These are phyloP conservation scores for Globisporangium nodosum DNA, from an alignment of 352 stramenopile genomes.

Conservation along the genomic window DNA sequence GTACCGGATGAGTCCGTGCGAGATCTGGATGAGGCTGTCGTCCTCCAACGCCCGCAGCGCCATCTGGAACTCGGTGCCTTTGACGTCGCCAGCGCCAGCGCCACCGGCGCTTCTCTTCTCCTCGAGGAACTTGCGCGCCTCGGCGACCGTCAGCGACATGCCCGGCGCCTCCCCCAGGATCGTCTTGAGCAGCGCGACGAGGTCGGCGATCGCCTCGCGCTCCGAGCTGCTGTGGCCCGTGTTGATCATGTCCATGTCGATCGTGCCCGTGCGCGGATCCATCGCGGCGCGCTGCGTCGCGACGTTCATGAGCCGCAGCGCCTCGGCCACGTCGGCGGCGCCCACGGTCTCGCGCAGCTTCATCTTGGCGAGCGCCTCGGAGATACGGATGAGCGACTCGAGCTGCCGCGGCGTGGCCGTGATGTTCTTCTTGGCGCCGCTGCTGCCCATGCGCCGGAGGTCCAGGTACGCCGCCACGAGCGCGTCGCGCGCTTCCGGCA, in stretches of 20 bases:
- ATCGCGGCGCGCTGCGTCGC: slow-evolving; percentile 96
- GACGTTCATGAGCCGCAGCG: slow-evolving; percentile 96
- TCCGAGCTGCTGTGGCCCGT: slow-evolving; percentile 91
- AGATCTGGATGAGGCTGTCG: slow-evolving; percentile 91
- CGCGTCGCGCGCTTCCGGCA: slow-evolving; percentile 83
- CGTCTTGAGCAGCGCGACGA: slow-evolving; percentile 53
- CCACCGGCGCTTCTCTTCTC: slow-evolving; percentile 62
- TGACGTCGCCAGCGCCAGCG: slow-evolving; percentile 48
- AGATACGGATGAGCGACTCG: slow-evolving; percentile 98
- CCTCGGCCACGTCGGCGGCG: slow-evolving; percentile 91
- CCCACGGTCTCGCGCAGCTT: slow-evolving; percentile 73
- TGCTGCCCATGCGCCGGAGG: slow-evolving; percentile 72
- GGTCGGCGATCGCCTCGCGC: slow-evolving; percentile 65
- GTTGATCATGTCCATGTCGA: slow-evolving; percentile 99
- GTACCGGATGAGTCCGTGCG: slow-evolving; percentile 81
- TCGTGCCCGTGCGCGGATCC: slow-evolving; percentile 97
- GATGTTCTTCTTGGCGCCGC: slow-evolving; percentile 91
- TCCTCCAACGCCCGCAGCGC: slow-evolving; percentile 88
- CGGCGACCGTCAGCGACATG: slow-evolving; percentile 75
- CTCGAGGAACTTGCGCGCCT: slow-evolving; percentile 83
- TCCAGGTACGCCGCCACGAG: slow-evolving; percentile 94
- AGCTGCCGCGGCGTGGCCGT: slow-evolving; percentile 97
- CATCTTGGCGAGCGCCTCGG: slow-evolving; percentile 95
- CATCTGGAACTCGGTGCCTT: slow-evolving; percentile 85
- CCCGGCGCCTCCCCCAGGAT: slow-evolving; percentile 50